These are phyloP conservation scores for Solanum pennellii DNA, from an alignment of 257 asterid genomes.

Conservation along the genomic window DNA sequence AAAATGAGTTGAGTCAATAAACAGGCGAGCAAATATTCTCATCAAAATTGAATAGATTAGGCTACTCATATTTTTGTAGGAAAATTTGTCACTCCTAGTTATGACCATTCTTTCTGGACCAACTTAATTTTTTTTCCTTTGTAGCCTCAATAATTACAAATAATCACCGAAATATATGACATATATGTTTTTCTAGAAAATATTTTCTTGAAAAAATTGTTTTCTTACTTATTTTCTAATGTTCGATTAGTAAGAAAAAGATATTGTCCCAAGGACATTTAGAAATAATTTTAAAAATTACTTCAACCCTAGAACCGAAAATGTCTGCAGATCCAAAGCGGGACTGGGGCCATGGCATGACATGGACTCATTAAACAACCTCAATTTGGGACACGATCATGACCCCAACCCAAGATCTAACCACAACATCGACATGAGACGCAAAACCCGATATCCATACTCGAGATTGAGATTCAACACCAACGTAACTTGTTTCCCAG, in stretches of 20 bases:
- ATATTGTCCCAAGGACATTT: background rate
- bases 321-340: background rate
- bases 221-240: background rate
- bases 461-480: no score
- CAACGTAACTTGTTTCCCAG: no score
- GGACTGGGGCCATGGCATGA: background rate
- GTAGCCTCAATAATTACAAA: background rate
- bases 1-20: background rate
- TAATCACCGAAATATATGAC: background rate
- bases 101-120: background rate
- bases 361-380: background rate
- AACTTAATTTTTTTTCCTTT: background rate
- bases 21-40: background rate
- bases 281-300: background rate
- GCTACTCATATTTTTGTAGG: background rate
- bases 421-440: background rate
- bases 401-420: background rate
- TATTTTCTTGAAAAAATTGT: background rate
- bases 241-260: background rate
- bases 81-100: background rate
- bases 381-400: background rate
- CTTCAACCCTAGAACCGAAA: background rate
- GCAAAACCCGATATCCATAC: background rate
- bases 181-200: background rate
- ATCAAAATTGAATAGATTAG: background rate